Conservation (phyloP, 495 filamentous ascomycete species). For the Rhizodiscina lignyota region DNA sequence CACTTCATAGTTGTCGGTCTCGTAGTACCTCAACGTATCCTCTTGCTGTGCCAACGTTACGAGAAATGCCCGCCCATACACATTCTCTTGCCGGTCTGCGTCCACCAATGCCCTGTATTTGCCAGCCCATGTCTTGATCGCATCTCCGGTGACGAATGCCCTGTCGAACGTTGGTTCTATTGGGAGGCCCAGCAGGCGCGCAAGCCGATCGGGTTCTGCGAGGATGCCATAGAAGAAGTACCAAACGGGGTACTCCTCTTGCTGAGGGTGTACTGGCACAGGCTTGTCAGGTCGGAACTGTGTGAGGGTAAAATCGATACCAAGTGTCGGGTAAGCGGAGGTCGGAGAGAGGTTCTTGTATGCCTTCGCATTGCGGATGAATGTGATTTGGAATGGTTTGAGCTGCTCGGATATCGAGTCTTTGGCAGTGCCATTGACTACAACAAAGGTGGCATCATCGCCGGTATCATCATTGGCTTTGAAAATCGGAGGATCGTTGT, state of each 20-base stretch:
- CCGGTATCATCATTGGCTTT: slow-evolving; percentile 6
- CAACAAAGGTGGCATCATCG: slow-evolving; percentile 8
- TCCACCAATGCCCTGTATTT: slow-evolving; percentile 28
- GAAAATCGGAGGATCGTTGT: not conserved
- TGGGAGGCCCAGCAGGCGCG: slow-evolving; percentile 10
- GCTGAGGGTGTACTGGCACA: slow-evolving; percentile 1
- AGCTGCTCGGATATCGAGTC: slow-evolving; percentile 5
- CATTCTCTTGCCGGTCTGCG: slow-evolving; percentile 5
- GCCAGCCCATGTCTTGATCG: slow-evolving; percentile 19
- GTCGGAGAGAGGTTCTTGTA: slow-evolving; percentile 19
- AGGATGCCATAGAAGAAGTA: slow-evolving; percentile 25
- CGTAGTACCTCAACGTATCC: slow-evolving; percentile 21
- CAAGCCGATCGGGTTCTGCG: slow-evolving; percentile 10
- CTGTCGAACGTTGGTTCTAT: slow-evolving; percentile 4
- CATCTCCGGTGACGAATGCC: slow-evolving; percentile 16
- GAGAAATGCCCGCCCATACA: slow-evolving; percentile 22
- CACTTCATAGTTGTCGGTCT: slow-evolving; percentile 27
- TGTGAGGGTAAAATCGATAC: slow-evolving; percentile 24
- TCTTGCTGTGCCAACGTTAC: slow-evolving; percentile 21
- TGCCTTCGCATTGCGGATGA: slow-evolving; percentile 18
- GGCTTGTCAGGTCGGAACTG: slow-evolving; percentile 15
- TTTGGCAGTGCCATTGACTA: slow-evolving; percentile 9
- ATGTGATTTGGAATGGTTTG: slow-evolving; percentile 11
- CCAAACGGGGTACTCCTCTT: slow-evolving; percentile 26
- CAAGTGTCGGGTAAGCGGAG: slow-evolving; percentile 24